A percentile compares a stretch with the other conserved stretches of the same genome.
These are phyloP conservation scores for Diversispora eburnea DNA, from an alignment of 192 early-diverging fungal species.

Conservation along the genomic window DNA sequence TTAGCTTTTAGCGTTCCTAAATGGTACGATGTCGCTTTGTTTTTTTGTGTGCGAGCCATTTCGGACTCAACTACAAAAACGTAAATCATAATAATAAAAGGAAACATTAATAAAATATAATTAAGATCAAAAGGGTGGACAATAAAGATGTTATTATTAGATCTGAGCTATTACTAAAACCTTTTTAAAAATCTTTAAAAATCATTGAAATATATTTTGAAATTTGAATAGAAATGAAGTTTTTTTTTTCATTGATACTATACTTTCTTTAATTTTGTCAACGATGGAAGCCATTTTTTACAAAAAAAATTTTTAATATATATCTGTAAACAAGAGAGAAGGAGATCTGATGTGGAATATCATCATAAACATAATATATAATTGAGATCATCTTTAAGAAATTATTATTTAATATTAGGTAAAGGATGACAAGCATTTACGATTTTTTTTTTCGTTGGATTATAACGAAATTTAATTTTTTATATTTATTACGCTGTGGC, in stretches of 20 bases:
- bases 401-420: no score
- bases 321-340: no score
- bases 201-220: background rate
- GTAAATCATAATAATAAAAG: background rate
- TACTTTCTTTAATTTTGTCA: conserved; percentile 16
- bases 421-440: no score
- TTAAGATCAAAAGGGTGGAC: background rate
- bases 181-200: background rate
- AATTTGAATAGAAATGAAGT: background rate
- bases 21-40: conserved; percentile 94
- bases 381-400: no score
- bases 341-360: no score
- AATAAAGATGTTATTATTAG: background rate
- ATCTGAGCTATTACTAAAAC: no score
- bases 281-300: background rate
- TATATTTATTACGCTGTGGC: no score
- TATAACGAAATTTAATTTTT: no score
- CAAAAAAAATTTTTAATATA: no score
- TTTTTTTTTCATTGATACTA: background rate
- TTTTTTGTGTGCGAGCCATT: conserved; percentile 89
- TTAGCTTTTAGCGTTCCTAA: conserved; percentile 94
- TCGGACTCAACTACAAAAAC: conserved; percentile 60
- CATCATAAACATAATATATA: no score
- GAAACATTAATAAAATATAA: background rate
- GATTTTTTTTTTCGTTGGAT: no score